Evolutionary conservation across 345 rosid genomes (phyloP).

Genomic region (Pistacia vera): DNA sequence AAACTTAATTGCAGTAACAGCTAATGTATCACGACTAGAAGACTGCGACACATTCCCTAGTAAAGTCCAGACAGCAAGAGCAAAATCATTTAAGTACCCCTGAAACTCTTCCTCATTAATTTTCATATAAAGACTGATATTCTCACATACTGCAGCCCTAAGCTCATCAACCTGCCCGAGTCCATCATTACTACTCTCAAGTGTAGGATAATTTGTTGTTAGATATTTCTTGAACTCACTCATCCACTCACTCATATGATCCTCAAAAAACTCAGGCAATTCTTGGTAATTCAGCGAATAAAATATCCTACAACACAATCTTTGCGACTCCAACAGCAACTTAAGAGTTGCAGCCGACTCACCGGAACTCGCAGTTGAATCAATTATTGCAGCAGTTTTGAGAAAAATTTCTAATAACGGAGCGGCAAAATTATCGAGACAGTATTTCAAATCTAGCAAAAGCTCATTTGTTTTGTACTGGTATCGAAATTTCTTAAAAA

Average conservation of each 20-base stretch:
- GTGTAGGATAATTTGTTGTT: slow-evolving; percentile 51
- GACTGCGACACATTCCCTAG: slow-evolving; percentile 73
- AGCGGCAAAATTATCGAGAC: slow-evolving; percentile 67
- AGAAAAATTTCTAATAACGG: slow-evolving; percentile 74
- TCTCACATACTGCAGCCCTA: slow-evolving; percentile 89
- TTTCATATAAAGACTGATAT: slow-evolving; percentile 93
- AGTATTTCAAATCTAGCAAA: slow-evolving; percentile 77
- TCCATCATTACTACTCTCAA: slow-evolving; percentile 64
- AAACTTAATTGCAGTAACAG: slow-evolving; percentile 90
- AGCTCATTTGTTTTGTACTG: slow-evolving; percentile 83
- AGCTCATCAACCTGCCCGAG: slow-evolving; percentile 65
- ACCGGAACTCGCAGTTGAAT: slow-evolving; percentile 50
- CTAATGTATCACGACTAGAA: slow-evolving; percentile 74
- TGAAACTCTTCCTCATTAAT: slow-evolving; percentile 93
- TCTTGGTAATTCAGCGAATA: slow-evolving; percentile 88
- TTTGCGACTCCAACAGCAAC: slow-evolving; percentile 81
- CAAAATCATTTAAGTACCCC: slow-evolving; percentile 69
- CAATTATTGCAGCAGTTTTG: slow-evolving; percentile 65
- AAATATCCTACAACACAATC: slow-evolving; percentile 85
- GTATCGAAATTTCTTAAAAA: slow-evolving; percentile 84
- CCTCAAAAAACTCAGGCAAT: slow-evolving; percentile 94
- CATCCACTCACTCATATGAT: slow-evolving; percentile 97
- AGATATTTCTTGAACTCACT: slow-evolving; percentile 78
- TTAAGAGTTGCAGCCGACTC: slow-evolving; percentile 49
- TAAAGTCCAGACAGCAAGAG: slow-evolving; percentile 85